A percentile compares a stretch with the other conserved stretches of the same genome.
Conservation (phyloP, 78 protist genomes). For the Cyanophora paradoxa region DNA sequence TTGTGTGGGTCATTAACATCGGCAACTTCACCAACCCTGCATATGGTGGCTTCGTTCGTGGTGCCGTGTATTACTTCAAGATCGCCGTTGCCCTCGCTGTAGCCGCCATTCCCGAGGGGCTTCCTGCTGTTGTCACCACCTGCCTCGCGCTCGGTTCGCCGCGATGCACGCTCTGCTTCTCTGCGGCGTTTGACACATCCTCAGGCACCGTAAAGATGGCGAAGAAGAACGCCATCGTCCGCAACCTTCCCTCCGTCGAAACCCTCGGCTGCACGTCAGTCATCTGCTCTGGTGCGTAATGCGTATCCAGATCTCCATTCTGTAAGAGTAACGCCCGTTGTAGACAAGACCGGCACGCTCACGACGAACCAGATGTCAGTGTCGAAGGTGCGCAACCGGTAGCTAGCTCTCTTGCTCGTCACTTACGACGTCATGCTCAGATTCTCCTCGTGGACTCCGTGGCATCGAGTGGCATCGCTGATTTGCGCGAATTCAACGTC, state of each 20-base stretch:
- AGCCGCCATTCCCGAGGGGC: constrained; percentile 94
- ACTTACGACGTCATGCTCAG: too few relatives aligned
- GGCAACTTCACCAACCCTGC: constrained; percentile 32
- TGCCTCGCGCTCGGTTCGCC: constrained; percentile 74
- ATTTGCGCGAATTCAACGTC: neutral
- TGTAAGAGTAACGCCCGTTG: too few relatives aligned
- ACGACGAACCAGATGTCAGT: constrained; percentile 85
- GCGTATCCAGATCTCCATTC: too few relatives aligned
- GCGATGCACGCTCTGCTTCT: too few relatives aligned
- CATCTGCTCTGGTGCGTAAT: constrained; percentile 84
- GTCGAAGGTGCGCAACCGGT: constrained; percentile 18
- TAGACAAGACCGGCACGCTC: constrained; percentile 98
- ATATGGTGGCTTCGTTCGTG: constrained; percentile 25
- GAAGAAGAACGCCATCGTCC: constrained; percentile 80
- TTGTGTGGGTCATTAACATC: constrained; percentile 32
- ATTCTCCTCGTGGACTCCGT: neutral
- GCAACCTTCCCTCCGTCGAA: constrained; percentile 79
- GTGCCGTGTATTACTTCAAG: constrained; percentile 53
- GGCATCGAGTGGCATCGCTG: too few relatives aligned
- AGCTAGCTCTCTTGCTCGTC: too few relatives aligned
- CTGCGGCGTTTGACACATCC: too few relatives aligned
- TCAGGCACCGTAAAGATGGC: too few relatives aligned
- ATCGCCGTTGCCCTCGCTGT: constrained; percentile 83
- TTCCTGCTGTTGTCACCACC: constrained; percentile 82
- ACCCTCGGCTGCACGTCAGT: constrained; percentile 89